These are phyloP conservation scores for Furcasterigmium sp. DNA, from an alignment of 2,329 filamentous ascomycete species.

Conservation along the genomic window DNA sequence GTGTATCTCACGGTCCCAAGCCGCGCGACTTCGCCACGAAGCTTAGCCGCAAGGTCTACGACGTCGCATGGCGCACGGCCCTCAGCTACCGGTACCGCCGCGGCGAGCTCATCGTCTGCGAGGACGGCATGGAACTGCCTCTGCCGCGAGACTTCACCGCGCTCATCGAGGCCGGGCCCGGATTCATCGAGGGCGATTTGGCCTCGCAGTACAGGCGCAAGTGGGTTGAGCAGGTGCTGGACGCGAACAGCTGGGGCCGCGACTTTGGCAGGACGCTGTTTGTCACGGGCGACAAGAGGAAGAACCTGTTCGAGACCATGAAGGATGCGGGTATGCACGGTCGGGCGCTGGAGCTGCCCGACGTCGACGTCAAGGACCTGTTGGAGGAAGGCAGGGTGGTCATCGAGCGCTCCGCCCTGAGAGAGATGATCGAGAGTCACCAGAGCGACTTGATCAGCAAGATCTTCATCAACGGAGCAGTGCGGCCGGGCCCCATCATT, in stretches of 20 bases:
- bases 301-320: constrained; percentile 63
- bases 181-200: constrained; percentile 39
- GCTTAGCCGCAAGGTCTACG: constrained; percentile 85
- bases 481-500: constrained; percentile 23
- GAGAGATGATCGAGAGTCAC: constrained; percentile 67
- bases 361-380: constrained; percentile 94
- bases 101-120: constrained; percentile 81
- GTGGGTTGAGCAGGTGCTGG: constrained; percentile 64
- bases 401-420: constrained; percentile 76
- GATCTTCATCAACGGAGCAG: constrained; percentile 37
- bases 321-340: constrained; percentile 60
- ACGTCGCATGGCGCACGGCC: constrained; percentile 90
- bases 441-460: constrained; percentile 57
- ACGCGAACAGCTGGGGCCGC: constrained; percentile 64
- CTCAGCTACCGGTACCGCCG: constrained; percentile 85
- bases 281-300: constrained; percentile 58
- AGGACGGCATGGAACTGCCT: constrained; percentile 67
- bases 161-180: constrained; percentile 24
- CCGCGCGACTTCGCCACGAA: constrained; percentile 85
- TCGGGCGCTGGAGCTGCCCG: constrained; percentile 61
- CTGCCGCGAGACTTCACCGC: constrained; percentile 44
- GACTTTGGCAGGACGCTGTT: constrained; percentile 67
- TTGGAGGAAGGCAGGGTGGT: constrained; percentile 80
- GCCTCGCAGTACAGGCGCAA: constrained; percentile 53
- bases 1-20: constrained; percentile 84